phyloP scores from a whole-genome alignment of 2,329 filamentous ascomycete genomes.

The Atkinsonella hypoxylon region DNA sequence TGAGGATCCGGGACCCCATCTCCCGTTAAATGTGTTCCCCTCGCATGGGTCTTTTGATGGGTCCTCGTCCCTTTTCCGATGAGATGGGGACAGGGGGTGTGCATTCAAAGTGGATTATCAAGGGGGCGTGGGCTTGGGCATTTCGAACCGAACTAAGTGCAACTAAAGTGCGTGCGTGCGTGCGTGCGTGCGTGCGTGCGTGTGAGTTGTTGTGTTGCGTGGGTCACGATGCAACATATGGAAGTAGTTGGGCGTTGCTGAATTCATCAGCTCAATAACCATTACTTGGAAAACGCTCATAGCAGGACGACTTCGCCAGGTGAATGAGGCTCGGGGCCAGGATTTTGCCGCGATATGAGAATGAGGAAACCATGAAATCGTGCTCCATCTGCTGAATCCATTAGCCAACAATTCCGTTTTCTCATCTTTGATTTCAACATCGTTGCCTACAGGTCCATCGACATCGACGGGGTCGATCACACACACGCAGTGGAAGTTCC shows the following conservation, averaged over 20 bases:
- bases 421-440: neutral
- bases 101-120: neutral
- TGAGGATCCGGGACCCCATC: constrained; percentile 1
- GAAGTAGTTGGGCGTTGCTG: neutral
- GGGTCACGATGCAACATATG: neutral
- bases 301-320: neutral
- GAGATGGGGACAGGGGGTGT: constrained; percentile 5
- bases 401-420: neutral
- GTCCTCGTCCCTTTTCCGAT: constrained; percentile 4
- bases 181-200: neutral
- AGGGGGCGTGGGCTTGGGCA: neutral
- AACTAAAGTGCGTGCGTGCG: neutral
- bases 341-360: neutral
- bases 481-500: neutral
- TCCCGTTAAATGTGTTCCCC: constrained; percentile 2
- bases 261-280: neutral
- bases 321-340: neutral
- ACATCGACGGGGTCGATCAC: too few relatives aligned
- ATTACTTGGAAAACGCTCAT: neutral
- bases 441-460: neutral
- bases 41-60: constrained; percentile 1
- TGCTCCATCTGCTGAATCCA: neutral
- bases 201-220: neutral
- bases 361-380: neutral
- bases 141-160: neutral